Base-by-base conservation (phyloP, 371 early-diverging fungal species). In the Mortierella sp. region DNA sequence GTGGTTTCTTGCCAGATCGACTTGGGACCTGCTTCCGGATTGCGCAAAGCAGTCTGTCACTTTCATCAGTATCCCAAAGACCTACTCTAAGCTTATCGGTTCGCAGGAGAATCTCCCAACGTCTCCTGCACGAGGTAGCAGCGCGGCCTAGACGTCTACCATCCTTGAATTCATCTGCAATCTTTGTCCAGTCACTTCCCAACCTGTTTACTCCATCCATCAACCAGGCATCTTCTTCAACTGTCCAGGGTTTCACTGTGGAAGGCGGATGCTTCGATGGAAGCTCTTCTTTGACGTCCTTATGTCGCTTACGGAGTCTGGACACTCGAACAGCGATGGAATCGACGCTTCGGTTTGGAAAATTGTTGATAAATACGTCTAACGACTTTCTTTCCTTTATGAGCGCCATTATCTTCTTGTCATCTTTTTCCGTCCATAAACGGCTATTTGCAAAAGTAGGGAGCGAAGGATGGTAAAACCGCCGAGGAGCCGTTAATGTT, bases 31-130 rank as follows among this genome's bases (percentile, higher is more conserved):
- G 28, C 26, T 1, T 26, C 22, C 53, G 26, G 32, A 68, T 13
- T 8, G 61, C 69, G n/a, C 22, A 26, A 9, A n/a, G 32, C 22
- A 68, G 32, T 17, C 37, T 51, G 1, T 26, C 37, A 12, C 9
- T 22, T 43, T 61, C 62, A 3, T 61, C 62, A 10, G 15, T 5
- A 4, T 29, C 23, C 69, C 70, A 64, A 1, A 0, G 0, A 0
- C 64, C 64, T 10, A 13, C 9, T 9, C 42, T 34, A 9, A n/a
- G 10, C 8, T 45, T 49, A 7, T 55, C 35, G 15, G 35, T 13
- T 70, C n/a, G n/a, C n/a, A n/a, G n/a, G n/a, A n/a, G n/a, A 23
- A 70, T 62, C 6, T 15, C 45, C 64, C 64, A 70, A 1, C 70
- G 70, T 22, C 70, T 29, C 45, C 49, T 64, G 59, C 64, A 70